phyloP scores from a whole-genome alignment of 192 early-diverging fungal species.

The Nowakowskiella sp. region DNA sequence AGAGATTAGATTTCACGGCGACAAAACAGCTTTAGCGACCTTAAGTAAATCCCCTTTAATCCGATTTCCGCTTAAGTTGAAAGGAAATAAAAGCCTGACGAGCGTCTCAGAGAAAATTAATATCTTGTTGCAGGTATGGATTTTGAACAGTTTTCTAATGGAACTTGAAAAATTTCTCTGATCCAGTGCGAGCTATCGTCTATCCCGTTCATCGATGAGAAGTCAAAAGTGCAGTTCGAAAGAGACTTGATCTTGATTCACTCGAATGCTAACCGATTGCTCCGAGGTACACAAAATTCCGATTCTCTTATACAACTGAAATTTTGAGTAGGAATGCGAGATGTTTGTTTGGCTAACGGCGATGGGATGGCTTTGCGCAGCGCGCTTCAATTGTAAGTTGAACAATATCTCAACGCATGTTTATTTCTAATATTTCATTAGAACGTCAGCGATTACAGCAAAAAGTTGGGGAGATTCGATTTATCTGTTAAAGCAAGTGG shows the following conservation, averaged over 20 bases:
- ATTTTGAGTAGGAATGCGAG: conserved; percentile 21
- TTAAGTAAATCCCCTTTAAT: conserved; percentile 30
- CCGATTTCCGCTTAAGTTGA: conserved; percentile 24
- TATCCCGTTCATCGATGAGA: conserved; percentile 21
- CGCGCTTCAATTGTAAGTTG: conserved; percentile 1
- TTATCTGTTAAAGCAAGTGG: conserved; percentile 46
- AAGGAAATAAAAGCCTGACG: conserved; percentile 27
- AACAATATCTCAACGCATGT: background rate
- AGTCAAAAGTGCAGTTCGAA: conserved; percentile 3
- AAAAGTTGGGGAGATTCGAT: conserved; percentile 38
- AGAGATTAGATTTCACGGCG: conserved; percentile 27
- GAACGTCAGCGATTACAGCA: conserved; percentile 31
- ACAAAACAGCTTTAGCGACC: conserved; percentile 35
- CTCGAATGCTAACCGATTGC: conserved; percentile 20
- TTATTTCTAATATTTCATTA: background rate
- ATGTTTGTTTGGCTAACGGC: conserved; percentile 17
- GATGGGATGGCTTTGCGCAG: conserved; percentile 16
- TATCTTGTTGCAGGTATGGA: conserved; percentile 43
- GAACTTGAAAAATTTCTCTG: background rate
- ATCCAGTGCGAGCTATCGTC: conserved; percentile 27
- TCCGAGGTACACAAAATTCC: conserved; percentile 20
- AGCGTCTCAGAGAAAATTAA: conserved; percentile 36
- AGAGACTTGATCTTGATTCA: conserved; percentile 19
- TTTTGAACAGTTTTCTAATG: background rate
- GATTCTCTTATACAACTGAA: background rate